Evolutionary conservation across 1,284 basidiomycete species (phyloP), one percentile per base, ranked within the genome.

Genomic region (Moniliophthora roreri): DNA sequence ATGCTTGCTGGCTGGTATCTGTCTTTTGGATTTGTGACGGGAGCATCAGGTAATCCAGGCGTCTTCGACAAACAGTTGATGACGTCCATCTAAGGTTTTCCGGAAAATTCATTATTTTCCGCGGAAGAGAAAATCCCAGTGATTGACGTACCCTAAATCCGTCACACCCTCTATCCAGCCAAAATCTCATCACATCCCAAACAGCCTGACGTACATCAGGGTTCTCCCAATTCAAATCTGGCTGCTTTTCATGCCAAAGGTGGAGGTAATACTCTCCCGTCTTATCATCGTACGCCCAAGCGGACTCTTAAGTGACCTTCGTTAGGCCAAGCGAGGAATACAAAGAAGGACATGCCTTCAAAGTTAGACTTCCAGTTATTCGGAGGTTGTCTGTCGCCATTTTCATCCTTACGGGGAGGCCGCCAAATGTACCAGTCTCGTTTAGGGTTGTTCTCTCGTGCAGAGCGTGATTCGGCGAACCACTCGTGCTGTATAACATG

Each of bases 181-280:
- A 93, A 69, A 89, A 92, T 32, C 71, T 67, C 78, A 92, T 85
- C 36, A 84, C 69, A 39, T 84, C 79, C 70, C 78, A 81, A 21
- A 91, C 79, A 2, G 84, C 85, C 37, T 79, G 72, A 23, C 84
- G 71, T 10, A 88, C 81, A 35, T 78, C 77, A 0, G 77, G 75
- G 63, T 88, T 85, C 40, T 87, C 82, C 89, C 88, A 92, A 67
- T 93, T 91, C 32, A 91, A 69, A 66, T 92, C 90, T 0, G 89
- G 90, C 69, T 91, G 90, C 58, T 85, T 80, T 10, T 73, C 63
- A 58, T 84, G 76, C 67, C 84, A 92, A 7, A 90, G 64, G 67
- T 91, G 88, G 45, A 91, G 78, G 65, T 90, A 91, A 62, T 85
- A 92, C 68, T 89, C 85, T 55, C 84, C 74, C 0, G 86, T 87